phyloP scores from a whole-genome alignment of 2,329 filamentous ascomycete species.

The Penicillium sp. region DNA sequence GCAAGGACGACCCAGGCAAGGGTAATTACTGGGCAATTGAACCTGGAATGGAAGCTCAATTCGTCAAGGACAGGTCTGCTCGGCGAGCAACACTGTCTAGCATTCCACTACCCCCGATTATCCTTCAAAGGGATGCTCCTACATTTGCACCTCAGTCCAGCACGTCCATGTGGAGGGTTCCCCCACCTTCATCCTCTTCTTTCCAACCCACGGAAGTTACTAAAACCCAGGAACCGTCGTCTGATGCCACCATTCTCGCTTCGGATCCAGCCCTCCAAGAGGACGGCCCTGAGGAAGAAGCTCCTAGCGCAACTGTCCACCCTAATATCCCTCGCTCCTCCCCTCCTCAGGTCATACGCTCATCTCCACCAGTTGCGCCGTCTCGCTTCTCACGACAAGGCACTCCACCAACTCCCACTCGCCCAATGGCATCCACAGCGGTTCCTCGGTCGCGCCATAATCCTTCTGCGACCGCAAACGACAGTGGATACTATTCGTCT shows the following conservation, averaged over 20 bases:
- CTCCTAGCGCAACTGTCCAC: conserved; percentile 22
- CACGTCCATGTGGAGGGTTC: conserved; percentile 33
- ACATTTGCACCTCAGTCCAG: conserved; percentile 28
- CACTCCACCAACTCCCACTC: conserved; percentile 68
- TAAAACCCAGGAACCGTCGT: conserved; percentile 58
- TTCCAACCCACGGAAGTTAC: conserved; percentile 17
- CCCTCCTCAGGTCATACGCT: conserved; percentile 63
- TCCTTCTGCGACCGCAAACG: conserved; percentile 70
- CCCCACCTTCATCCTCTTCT: conserved; percentile 19
- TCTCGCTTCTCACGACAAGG: conserved; percentile 57
- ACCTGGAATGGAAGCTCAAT: conserved; percentile 81
- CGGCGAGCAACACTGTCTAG: conserved; percentile 45
- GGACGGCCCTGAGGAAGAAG: conserved; percentile 47
- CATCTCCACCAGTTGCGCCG: conserved; percentile 77
- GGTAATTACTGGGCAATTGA: conserved; percentile 97
- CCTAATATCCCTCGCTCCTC: conserved; percentile 40
- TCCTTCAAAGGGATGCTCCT: conserved; percentile 26
- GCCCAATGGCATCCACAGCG: conserved; percentile 58
- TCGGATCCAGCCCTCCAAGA: conserved; percentile 62
- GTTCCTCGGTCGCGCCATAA: conserved; percentile 65
- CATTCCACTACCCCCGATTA: conserved; percentile 33
- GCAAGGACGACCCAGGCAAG: conserved; percentile 95
- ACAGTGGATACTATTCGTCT: conserved; percentile 96
- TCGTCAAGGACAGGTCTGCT: conserved; percentile 77
- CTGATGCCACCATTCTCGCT: conserved; percentile 71